A percentile compares a stretch with the other conserved stretches of the same genome.
phyloP scores from a whole-genome alignment of 495 filamentous ascomycete species.

The Penicillium ucsense region DNA sequence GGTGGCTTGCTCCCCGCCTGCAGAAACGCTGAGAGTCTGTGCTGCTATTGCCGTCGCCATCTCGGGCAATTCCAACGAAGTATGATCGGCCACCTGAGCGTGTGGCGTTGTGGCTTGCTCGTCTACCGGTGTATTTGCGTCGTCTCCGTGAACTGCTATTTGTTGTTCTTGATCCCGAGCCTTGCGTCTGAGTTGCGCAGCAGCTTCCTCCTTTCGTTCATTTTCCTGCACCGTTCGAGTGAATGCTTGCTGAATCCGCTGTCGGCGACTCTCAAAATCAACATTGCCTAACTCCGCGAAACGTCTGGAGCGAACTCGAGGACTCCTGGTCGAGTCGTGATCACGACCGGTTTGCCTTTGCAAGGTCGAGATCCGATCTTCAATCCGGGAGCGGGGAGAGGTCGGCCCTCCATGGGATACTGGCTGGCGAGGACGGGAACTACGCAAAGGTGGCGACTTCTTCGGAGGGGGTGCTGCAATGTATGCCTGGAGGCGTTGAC shows the following conservation, averaged over 20 bases:
- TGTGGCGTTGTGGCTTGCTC: constrained; percentile 10
- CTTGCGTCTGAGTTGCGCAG: constrained; percentile 34
- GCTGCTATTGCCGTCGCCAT: constrained; percentile 20
- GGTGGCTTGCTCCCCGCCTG: background rate
- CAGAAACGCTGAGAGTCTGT: constrained; percentile 6
- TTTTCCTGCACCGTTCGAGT: constrained; percentile 64
- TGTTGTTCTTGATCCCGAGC: constrained; percentile 14
- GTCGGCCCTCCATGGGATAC: constrained; percentile 63
- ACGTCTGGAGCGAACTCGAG: constrained; percentile 31
- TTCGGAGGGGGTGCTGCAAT: constrained; percentile 52
- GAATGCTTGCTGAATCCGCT: constrained; percentile 70
- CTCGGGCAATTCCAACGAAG: constrained; percentile 9
- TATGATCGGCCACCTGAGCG: constrained; percentile 6
- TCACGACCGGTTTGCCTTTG: constrained; percentile 26
- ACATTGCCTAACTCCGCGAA: constrained; percentile 55
- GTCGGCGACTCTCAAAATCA: constrained; percentile 68
- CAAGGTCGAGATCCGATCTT: constrained; percentile 36
- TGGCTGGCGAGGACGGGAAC: constrained; percentile 70
- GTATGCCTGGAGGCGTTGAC: constrained; percentile 51
- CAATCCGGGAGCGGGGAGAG: constrained; percentile 52
- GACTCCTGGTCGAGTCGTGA: constrained; percentile 17
- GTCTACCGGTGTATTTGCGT: constrained; percentile 6
- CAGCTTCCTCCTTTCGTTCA: constrained; percentile 47
- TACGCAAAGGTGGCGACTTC: constrained; percentile 67
- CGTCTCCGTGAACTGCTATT: constrained; percentile 23